phyloP scores from a whole-genome alignment of 2,329 filamentous ascomycete species.

The Diaporthe ilicicola region DNA sequence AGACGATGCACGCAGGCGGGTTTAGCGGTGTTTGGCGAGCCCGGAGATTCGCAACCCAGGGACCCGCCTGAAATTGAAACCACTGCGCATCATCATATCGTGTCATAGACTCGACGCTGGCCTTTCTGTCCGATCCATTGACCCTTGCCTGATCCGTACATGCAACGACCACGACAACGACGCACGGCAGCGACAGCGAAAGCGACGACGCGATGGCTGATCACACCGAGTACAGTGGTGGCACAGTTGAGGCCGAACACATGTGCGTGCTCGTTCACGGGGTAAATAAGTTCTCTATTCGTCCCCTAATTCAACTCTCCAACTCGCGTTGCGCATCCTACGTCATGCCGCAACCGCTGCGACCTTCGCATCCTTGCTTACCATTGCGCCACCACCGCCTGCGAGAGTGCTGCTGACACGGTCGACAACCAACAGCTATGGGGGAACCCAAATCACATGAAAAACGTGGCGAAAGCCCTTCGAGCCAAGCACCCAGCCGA shows the following conservation, averaged over 20 bases:
- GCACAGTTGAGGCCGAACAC: conserved; percentile 68
- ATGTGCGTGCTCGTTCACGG: conserved; percentile 82
- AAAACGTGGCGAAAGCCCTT: conserved; percentile 71
- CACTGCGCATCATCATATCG: conserved; percentile 19
- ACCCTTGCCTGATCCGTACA: conserved; percentile 44
- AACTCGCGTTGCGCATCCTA: conserved; percentile 24
- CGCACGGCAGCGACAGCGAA: conserved; percentile 21
- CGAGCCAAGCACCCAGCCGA: conserved; percentile 69
- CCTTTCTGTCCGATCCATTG: conserved; percentile 45
- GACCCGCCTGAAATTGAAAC: conserved; percentile 4
- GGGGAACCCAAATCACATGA: conserved; percentile 81
- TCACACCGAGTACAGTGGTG: conserved; percentile 54
- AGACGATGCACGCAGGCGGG: background rate
- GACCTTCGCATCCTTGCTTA: background rate
- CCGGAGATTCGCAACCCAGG: conserved; percentile 19
- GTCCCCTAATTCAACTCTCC: background rate
- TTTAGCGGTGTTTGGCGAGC: conserved; percentile 26
- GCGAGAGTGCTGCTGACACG: conserved; percentile 30
- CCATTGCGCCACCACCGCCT: background rate
- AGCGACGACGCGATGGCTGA: conserved; percentile 45
- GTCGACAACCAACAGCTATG: conserved; percentile 62
- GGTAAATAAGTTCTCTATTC: conserved; percentile 60
- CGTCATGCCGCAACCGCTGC: conserved; percentile 5
- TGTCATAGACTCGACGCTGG: conserved; percentile 34
- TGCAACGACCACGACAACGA: conserved; percentile 12